Conservation (phyloP, 2,329 filamentous ascomycete species). For the Cladophialophora chaetospira region DNA sequence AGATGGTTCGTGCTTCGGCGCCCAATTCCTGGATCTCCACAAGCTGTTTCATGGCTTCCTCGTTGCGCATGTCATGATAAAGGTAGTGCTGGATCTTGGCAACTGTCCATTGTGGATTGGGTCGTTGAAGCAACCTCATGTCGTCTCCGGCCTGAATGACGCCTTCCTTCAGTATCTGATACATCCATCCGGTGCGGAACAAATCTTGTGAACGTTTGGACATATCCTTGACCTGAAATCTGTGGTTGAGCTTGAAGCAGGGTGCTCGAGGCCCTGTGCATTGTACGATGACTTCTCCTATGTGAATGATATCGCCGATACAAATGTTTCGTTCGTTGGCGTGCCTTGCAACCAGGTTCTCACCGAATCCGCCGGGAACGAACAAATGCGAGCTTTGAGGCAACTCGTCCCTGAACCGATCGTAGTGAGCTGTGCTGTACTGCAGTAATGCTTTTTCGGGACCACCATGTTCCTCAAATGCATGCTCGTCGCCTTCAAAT, state of each 20-base stretch:
- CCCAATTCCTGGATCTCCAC: conserved; percentile 44
- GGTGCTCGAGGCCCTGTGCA: conserved; percentile 64
- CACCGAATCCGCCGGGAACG: conserved; percentile 62
- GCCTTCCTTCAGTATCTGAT: conserved; percentile 61
- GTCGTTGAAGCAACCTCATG: conserved; percentile 58
- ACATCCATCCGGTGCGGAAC: conserved; percentile 67
- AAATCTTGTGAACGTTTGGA: conserved; percentile 59
- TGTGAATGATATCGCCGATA: conserved; percentile 62
- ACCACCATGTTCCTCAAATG: conserved; percentile 63
- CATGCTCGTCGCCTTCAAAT: conserved; percentile 63
- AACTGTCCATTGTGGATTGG: conserved; percentile 63
- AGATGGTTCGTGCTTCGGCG: conserved; percentile 55
- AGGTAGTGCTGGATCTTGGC: conserved; percentile 65
- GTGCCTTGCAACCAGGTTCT: conserved; percentile 61
- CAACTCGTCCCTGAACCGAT: conserved; percentile 56
- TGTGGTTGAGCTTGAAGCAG: conserved; percentile 70
- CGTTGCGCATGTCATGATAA: conserved; percentile 56
- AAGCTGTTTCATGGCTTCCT: conserved; percentile 50
- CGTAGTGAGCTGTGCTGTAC: conserved; percentile 64
- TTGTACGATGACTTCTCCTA: conserved; percentile 58
- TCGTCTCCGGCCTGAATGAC: conserved; percentile 58
- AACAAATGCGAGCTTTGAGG: conserved; percentile 57
- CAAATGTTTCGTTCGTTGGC: conserved; percentile 68
- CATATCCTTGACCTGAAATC: conserved; percentile 65
- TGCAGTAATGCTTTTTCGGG: conserved; percentile 64